Base-by-base conservation (phyloP, 148 eudicot species). In the Heliosperma pusillum region DNA sequence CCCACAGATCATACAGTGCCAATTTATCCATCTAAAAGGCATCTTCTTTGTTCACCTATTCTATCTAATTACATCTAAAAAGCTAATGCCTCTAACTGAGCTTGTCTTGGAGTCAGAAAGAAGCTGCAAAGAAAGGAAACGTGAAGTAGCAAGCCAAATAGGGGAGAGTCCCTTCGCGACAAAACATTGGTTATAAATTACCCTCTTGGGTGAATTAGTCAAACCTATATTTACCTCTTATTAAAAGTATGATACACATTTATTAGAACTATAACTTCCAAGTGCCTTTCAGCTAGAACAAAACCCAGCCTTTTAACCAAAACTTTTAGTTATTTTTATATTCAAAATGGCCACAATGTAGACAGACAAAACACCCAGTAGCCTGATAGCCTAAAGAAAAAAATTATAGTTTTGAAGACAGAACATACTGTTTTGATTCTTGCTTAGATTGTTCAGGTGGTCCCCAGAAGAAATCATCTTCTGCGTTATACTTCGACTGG, bases 381-480 rank as follows among this genome's bases (percentile, higher is more conserved):
- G 42, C 42, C 24, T 2, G 2, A 64, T 21, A 21, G 30, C 55
- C 55, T 13, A 50, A 2, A 29, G 4, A 45, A 16, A n/a, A n/a
- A 26, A 69, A 24, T 8, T 24, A 42, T 25, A 65, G 40, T 36
- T 11, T 36, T 15, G 71, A 74, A 71, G 65, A 50, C 71, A 76
- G 36, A 27, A 76, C 85, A 9, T 92, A 92, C 97, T 81, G 90
- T 66, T 87, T 92, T 24, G 66, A 76, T 74, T 89, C 97, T 79
- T 78, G 91, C 80, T 92, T 95, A 45, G 93, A 84, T 61, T 87
- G 96, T 69, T 89, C 96, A 6, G 86, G 71, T 75, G 98, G 97
- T 72, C 98, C 98, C 98, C 98, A 95, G 74, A 95, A 95, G 62
- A 95, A 81, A 78, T 95, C 98, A 82, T 95, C 97, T 64, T 92